Base-by-base conservation (phyloP, 441 rosid genomes). In the Capsella rubella region DNA sequence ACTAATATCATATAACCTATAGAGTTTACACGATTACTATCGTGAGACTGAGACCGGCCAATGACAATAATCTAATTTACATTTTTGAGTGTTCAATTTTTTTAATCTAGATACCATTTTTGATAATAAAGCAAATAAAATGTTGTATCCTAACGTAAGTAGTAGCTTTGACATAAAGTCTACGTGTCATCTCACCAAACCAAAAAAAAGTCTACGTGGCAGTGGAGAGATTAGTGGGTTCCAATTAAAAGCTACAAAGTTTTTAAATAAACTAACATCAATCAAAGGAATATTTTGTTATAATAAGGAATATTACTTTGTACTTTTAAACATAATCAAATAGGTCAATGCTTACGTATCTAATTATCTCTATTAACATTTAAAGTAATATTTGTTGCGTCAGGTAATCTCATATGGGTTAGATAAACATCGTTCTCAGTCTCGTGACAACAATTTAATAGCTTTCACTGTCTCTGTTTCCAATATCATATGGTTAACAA, bases 281-380 rank as follows among this genome's bases (percentile, higher is more conserved):
- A 39, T 58, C 62, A 58, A 60, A 60, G 10, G 64, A 40, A 39
- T 59, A 12, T 51, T 39, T 39, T 51, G 32, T 5, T 51, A 27
- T 2, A 27, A 27, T 25, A 40, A 71, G 50, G 69, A 71, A 72
- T 72, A 74, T 66, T 57, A 50, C 61, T 74, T 39, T 58, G 67
- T 65, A 58, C 45, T 56, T 21, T 3, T 5, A 15, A 14, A 58
- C 57, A 35, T 27, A 39, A 46, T 18, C 7, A 65, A 59, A 55
- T 34, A 65, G 65, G 78, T 73, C 72, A 65, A 66, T 65, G 57
- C 11, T 47, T 13, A 13, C 4, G 46, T 64, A 29, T 34, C 6
- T 29, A 29, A 21, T 21, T 21, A 21, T 21, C 25, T 21, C 25
- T 31, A 31, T 37, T 3, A 35, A 8, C 49, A 29, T 28, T 47